Conservation (phyloP, 2,329 filamentous ascomycete genomes). For the Calonectria hongkongensis region DNA sequence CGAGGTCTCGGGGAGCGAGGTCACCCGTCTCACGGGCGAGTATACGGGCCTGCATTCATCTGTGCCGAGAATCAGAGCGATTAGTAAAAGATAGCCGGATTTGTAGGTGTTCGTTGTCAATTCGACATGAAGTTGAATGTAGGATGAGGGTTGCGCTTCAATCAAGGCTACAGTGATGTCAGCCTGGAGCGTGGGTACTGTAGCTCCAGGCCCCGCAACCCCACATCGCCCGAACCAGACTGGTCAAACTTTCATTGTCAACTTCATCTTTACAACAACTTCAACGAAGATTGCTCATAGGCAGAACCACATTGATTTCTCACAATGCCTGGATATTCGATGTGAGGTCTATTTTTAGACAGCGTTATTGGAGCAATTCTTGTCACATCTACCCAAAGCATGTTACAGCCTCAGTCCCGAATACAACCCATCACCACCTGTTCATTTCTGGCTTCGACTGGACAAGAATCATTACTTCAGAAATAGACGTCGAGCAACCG, state of each 20-base stretch:
- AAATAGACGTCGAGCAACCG: not conserved
- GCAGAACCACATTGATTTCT: not conserved
- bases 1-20: slow-evolving; percentile 77
- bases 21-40: slow-evolving; percentile 85
- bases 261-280: slow-evolving; percentile 26
- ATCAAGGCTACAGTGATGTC: slow-evolving; percentile 49
- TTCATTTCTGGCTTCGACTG: slow-evolving; percentile 40
- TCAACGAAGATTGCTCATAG: not conserved
- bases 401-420: slow-evolving; percentile 37
- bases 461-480: not conserved
- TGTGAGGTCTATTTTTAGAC: not conserved
- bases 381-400: slow-evolving; percentile 32
- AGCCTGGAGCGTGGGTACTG: slow-evolving; percentile 38
- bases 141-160: not conserved
- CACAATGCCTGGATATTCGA: not conserved
- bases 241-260: slow-evolving; percentile 44
- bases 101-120: not conserved
- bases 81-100: not conserved
- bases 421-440: slow-evolving; percentile 27
- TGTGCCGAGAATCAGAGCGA: slow-evolving; percentile 34
- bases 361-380: slow-evolving; percentile 3
- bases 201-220: slow-evolving; percentile 38
- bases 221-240: slow-evolving; percentile 46
- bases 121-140: slow-evolving; percentile 19
- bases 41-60: slow-evolving; percentile 83